Evolutionary conservation across 2,329 filamentous ascomycete genomes (phyloP).

Genomic region (Ophiocordyceps unilateralis): DNA sequence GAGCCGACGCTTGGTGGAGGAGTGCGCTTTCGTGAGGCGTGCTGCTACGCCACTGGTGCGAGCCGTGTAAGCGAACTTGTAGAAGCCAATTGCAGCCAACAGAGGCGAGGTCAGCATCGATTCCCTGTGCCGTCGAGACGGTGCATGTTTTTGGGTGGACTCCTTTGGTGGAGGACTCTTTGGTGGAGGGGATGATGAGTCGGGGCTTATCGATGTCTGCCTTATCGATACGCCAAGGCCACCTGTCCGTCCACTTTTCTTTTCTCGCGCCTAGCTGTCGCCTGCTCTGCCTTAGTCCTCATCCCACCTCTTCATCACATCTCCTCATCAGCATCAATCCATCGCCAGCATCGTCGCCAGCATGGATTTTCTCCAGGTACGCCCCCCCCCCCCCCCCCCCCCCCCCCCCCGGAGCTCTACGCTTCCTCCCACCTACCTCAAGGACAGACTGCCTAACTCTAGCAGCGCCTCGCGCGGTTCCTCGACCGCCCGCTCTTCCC

Average conservation of each 20-base stretch:
- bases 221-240: not conserved
- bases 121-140: not conserved
- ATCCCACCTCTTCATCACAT: not conserved
- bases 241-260: not conserved
- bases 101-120: too few relatives aligned
- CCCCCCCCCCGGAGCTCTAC: not conserved
- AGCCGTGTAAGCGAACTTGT: too few relatives aligned
- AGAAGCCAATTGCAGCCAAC: too few relatives aligned
- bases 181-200: not conserved
- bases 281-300: not conserved
- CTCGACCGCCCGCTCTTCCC: conserved; percentile 88
- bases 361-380: conserved; percentile 31
- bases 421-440: not conserved
- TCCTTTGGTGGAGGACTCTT: not conserved
- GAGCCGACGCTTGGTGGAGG: not conserved
- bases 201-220: not conserved
- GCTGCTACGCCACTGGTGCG: too few relatives aligned
- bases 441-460: not conserved
- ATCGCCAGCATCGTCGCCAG: conserved; percentile 5
- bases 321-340: not conserved
- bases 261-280: too few relatives aligned
- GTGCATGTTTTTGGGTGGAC: too few relatives aligned
- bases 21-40: not conserved
- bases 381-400: conserved; percentile 1
- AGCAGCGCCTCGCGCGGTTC: conserved; percentile 57